Percentiles rank a stretch among this genome's conserved stretches.
Conservation (phyloP, 73 alveolate species). For the Breviolum minutum region DNA sequence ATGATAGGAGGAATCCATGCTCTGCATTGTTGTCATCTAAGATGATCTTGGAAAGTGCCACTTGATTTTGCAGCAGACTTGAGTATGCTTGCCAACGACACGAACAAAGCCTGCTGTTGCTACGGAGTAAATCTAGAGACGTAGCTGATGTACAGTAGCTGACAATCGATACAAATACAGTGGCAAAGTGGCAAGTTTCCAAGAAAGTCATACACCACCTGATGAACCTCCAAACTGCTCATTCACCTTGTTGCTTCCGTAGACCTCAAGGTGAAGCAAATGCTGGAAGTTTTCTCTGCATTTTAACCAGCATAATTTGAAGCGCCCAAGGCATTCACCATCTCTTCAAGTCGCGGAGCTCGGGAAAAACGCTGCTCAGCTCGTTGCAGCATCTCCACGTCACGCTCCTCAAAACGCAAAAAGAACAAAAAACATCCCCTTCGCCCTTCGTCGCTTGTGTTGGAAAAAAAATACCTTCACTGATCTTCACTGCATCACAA, state of each 20-base stretch:
- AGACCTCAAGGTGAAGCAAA: neutral
- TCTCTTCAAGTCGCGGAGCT: conserved; percentile 67
- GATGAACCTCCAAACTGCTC: conserved; percentile 65
- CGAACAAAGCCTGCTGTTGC: neutral
- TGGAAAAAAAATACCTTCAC: neutral
- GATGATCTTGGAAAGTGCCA: neutral
- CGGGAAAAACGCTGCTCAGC: conserved; percentile 88
- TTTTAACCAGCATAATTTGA: neutral
- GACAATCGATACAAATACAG: neutral
- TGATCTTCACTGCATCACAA: neutral
- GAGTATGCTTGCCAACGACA: neutral
- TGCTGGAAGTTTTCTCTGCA: neutral
- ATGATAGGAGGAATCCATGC: no score
- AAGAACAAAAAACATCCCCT: no score
- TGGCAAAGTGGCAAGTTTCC: neutral
- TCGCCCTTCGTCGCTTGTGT: neutral
- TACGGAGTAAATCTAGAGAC: neutral
- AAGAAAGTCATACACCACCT: neutral
- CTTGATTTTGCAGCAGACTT: neutral
- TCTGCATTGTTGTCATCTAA: neutral
- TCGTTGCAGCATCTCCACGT: conserved; percentile 64
- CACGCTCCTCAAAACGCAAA: conserved; percentile 2
- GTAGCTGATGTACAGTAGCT: neutral
- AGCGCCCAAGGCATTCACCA: neutral
- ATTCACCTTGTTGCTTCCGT: neutral